Conservation (phyloP, 352 stramenopile species). For the Aphanomyces euteiches region DNA sequence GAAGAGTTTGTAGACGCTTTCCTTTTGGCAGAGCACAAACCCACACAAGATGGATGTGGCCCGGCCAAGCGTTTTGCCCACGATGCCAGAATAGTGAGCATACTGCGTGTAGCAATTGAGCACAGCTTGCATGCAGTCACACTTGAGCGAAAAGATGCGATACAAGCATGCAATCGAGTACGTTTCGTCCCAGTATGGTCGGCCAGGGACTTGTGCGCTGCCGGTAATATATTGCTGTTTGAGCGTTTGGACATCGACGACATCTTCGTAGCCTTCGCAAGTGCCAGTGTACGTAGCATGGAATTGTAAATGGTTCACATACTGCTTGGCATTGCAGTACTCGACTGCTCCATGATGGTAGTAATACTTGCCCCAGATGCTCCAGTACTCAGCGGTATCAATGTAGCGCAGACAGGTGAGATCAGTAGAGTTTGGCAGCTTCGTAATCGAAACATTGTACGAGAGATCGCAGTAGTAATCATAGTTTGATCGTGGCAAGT, state of each 20-base stretch:
- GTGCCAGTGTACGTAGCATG: not conserved
- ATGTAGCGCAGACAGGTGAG: too few species aligned
- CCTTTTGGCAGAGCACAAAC: conserved; percentile 26
- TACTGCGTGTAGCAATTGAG: conserved; percentile 26
- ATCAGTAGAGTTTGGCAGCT: not conserved
- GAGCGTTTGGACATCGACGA: not conserved
- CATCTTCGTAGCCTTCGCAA: not conserved
- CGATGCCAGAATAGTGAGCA: conserved; percentile 3
- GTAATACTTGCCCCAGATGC: not conserved
- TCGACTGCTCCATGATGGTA: conserved; percentile 6
- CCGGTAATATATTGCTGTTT: too few species aligned
- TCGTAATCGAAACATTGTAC: not conserved
- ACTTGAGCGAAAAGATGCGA: conserved; percentile 28
- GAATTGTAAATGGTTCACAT: conserved; percentile 21
- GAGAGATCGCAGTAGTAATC: not conserved
- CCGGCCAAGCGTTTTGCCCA: conserved; percentile 26
- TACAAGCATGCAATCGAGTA: conserved; percentile 29
- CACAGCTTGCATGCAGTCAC: conserved; percentile 28
- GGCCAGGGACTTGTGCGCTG: too few species aligned
- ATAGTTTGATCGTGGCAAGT: not conserved
- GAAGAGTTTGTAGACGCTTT: conserved; percentile 19
- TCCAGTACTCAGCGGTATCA: not conserved
- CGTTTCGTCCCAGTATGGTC: not conserved
- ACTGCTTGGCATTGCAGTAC: conserved; percentile 18
- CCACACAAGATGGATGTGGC: conserved; percentile 24